Base-by-base conservation (phyloP, 345 rosid genomes). In the Citrus mangshanensis region DNA sequence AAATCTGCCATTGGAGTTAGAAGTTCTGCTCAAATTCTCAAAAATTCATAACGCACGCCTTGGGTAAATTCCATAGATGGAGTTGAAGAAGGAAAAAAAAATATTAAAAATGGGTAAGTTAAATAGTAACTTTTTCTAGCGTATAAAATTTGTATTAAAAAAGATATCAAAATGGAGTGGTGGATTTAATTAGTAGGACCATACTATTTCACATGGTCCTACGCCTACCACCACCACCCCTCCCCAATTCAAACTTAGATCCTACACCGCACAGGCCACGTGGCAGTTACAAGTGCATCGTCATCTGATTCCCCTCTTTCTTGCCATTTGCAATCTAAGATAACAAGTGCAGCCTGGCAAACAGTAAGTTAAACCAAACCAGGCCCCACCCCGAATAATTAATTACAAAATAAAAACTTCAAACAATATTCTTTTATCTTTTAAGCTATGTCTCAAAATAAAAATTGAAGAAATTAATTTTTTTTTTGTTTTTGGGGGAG, bases 231-330 rank as follows among this genome's bases (percentile, higher is more conserved):
- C 7, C 35, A 1, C 24, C 30, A 22, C 13, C 28, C 56, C 25
- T 0, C 2, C n/a, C 2, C 4, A 13, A 9, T 40, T 4, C 21
- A 18, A 4, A 1, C 25, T 40, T 22, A 28, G 9, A 4, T 16
- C 81, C 65, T 13, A 8, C 70, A 34, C 69, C 62, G 37, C 24
- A 49, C 1, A 0, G 12, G 42, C 68, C 81, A 83, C 78, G 77
- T 80, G 84, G 73, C 82, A n/a, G 13, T 0, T 10, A 75, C 79
- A 56, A 13, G 35, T 40, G 74, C 77, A 68, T 81, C 83, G 38
- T 75, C 82, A 71, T 25, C 38, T 49, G 46, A 73, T 32, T 56
- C 8, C 18, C 19, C 37, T 63, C 60, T 59, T 27, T 38, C 62
- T 6, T 37, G 12, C 9, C 34, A 8, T 46, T 25, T 22, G 58